Evolutionary conservation across 2,329 filamentous ascomycete species (phyloP).

Genomic region (Colletotrichum tropicale): DNA sequence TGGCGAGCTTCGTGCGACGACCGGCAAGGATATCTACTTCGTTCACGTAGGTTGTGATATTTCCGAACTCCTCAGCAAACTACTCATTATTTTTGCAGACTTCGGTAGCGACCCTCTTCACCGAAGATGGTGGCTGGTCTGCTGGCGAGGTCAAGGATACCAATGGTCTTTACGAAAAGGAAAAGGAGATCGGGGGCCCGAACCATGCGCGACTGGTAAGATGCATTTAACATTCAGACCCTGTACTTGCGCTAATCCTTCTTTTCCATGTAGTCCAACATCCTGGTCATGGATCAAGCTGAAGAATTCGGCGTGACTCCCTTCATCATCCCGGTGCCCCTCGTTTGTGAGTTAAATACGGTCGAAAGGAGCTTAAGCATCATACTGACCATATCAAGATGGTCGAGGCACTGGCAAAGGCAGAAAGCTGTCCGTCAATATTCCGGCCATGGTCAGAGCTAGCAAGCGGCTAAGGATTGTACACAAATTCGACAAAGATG

Average conservation of each 20-base stretch:
- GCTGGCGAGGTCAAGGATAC: constrained; percentile 33
- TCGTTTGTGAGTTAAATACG: constrained; percentile 26
- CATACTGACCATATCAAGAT: constrained; percentile 26
- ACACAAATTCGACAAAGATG: constrained; percentile 35
- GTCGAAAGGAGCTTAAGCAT: neutral
- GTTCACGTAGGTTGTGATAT: constrained; percentile 15
- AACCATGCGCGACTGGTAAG: constrained; percentile 33
- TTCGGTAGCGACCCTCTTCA: constrained; percentile 29
- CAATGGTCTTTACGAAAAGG: constrained; percentile 30
- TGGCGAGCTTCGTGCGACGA: constrained; percentile 29
- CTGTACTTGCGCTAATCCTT: neutral
- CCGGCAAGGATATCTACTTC: constrained; percentile 30
- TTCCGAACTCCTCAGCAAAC: neutral
- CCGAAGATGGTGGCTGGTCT: constrained; percentile 33
- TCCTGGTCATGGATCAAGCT: constrained; percentile 30
- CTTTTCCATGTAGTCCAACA: constrained; percentile 26
- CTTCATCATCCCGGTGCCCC: constrained; percentile 31
- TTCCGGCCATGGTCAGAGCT: constrained; percentile 32
- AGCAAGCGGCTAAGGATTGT: constrained; percentile 31
- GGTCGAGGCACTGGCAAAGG: constrained; percentile 34
- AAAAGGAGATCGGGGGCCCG: constrained; percentile 28
- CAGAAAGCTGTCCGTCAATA: constrained; percentile 36
- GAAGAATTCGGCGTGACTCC: constrained; percentile 30
- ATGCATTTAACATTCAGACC: neutral
- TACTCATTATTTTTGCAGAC: constrained; percentile 22